These are phyloP conservation scores for Graphilbum sp. DNA, from an alignment of 2,329 filamentous ascomycete genomes.

Conservation along the genomic window DNA sequence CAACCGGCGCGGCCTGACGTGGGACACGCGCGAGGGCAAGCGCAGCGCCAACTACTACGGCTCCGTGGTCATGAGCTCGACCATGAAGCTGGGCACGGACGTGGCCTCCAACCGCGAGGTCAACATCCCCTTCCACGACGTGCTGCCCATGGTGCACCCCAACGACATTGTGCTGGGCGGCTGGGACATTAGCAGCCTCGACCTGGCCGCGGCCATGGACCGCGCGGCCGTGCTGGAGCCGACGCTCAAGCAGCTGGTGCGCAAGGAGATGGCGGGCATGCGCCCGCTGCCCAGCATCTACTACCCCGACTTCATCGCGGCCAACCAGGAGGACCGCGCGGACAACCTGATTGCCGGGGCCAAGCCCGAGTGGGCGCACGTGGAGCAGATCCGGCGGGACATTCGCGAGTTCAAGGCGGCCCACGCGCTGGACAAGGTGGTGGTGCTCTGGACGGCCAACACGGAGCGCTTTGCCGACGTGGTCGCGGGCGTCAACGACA, in stretches of 20 bases:
- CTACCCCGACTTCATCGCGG: conserved; percentile 98
- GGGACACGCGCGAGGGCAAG: conserved; percentile 86
- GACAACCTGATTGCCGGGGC: conserved; percentile 75
- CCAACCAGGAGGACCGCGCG: conserved; percentile 92
- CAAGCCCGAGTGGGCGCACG: conserved; percentile 74
- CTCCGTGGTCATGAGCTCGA: conserved; percentile 92
- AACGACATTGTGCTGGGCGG: conserved; percentile 90
- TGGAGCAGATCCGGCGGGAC: conserved; percentile 84
- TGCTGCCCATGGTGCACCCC: conserved; percentile 93
- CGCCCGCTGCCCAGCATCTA: conserved; percentile 87
- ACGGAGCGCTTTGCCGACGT: conserved; percentile 93
- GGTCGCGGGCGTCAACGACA: conserved; percentile 82
- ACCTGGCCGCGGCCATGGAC: conserved; percentile 85
- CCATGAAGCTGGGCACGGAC: conserved; percentile 88
- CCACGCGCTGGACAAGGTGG: conserved; percentile 82
- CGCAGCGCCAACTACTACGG: conserved; percentile 93
- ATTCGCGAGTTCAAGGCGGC: conserved; percentile 85
- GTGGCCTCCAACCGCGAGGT: conserved; percentile 71
- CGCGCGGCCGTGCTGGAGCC: conserved; percentile 90
- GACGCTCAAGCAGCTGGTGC: conserved; percentile 74
- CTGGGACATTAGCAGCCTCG: conserved; percentile 92
- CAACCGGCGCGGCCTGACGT: conserved; percentile 71
- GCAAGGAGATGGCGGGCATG: conserved; percentile 85
- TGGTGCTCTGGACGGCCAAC: conserved; percentile 97
- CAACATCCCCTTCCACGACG: conserved; percentile 88